These are phyloP conservation scores for Globisporangium orthogonon DNA, from an alignment of 352 stramenopile species.

Conservation along the genomic window DNA sequence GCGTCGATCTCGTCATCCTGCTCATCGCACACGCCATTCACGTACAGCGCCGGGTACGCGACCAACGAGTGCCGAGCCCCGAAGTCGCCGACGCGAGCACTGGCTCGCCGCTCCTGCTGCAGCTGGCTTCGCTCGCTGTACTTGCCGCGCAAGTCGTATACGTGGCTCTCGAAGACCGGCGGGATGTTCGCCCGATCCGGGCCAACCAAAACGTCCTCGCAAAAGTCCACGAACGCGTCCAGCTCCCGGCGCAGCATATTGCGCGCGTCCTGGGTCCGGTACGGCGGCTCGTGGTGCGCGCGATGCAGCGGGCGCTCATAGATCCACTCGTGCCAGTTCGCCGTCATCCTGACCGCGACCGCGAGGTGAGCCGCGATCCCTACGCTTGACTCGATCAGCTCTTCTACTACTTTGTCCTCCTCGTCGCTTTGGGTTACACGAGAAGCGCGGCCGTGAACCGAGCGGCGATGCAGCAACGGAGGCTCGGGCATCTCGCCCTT, in stretches of 20 bases:
- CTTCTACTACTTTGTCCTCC: constrained; percentile 12
- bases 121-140: constrained; percentile 10
- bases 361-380: constrained; percentile 61
- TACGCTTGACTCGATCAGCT: constrained; percentile 31
- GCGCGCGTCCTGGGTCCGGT: constrained; percentile 8
- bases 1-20: constrained; percentile 42
- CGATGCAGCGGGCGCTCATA: constrained; percentile 34
- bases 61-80: constrained; percentile 19
- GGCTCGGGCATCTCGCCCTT: constrained; percentile 30
- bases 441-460: background rate
- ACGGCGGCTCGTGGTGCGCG: constrained; percentile 17
- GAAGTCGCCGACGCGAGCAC: background rate
- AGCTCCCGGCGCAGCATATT: constrained; percentile 37
- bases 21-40: constrained; percentile 45
- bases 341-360: constrained; percentile 62
- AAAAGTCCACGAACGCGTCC: constrained; percentile 45
- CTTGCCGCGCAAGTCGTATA: constrained; percentile 27
- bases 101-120: background rate
- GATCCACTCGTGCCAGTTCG: constrained; percentile 78
- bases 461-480: constrained; percentile 18
- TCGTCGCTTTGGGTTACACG: too few species aligned
- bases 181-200: constrained; percentile 31
- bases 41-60: constrained; percentile 46
- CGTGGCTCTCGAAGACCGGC: constrained; percentile 32
- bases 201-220: constrained; percentile 31